Evolutionary conservation across 495 filamentous ascomycete species (phyloP), one percentile per base, ranked within the genome.

Genomic region (Xeromyces bisporus): DNA sequence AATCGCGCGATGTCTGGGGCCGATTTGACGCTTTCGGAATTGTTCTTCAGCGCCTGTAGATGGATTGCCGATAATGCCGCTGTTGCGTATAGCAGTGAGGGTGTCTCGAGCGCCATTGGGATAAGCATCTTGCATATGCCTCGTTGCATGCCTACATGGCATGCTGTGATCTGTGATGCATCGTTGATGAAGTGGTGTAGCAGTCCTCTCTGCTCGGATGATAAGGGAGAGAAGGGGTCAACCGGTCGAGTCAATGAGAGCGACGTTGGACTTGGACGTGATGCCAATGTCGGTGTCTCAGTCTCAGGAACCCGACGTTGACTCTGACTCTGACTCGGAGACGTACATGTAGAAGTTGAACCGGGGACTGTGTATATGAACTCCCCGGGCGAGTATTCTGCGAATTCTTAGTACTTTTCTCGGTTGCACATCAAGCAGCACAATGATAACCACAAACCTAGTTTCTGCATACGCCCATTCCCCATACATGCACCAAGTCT

Each of bases 51-150:
- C 15, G 56, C 56, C 38, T 63, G 51, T 2, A 63, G 41, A 30
- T 63, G 59, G 32, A 63, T 61, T 16, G 59, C 59, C 12, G 59
- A 63, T n/a, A 63, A 42, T 3, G 59, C 56, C 33, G 57, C 58
- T 10, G 59, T 63, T 13, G 59, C 59, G 32, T 63, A 58, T 6
- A 63, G 51, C 25, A 63, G 40, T 0, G 56, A 61, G 6, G 59
- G 59, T 7, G 56, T 61, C 32, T 63, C 56, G 0, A 63, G 44
- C 18, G 59, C 59, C 55, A 60, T 61, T 8, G 59, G 59, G 10
- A 63, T 49, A 5, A 63, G 43, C 59, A 63, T 63, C 18, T 48
- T 47, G 41, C 56, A 61, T 31, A 63, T 63, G 28, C 61, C 56
- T 25, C 51, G 44, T 30, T 60, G 59, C 59, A 63, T 63, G 16